Conservation (phyloP, 176 grass and related monocot species). For the Saccharum spontaneum region DNA sequence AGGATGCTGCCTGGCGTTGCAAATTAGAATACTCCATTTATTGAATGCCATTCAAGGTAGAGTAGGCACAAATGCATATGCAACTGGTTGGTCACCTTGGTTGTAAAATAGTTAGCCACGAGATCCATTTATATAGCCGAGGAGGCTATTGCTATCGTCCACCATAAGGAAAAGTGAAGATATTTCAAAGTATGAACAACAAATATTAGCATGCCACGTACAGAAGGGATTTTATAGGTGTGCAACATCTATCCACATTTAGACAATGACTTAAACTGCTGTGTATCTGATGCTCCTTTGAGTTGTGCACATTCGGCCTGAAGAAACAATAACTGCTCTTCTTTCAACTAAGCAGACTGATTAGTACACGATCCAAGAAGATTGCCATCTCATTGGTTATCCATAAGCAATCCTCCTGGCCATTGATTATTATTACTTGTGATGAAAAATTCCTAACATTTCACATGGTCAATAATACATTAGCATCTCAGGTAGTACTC, state of each 20-base stretch:
- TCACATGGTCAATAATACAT: background rate
- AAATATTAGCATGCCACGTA: slow-evolving; percentile 33
- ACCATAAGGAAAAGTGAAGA: slow-evolving; percentile 39
- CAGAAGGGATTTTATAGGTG: slow-evolving; percentile 35
- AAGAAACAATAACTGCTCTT: slow-evolving; percentile 21
- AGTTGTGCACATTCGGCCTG: background rate
- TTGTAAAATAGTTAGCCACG: slow-evolving; percentile 22
- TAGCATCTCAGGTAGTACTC: background rate
- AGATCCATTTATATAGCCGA: slow-evolving; percentile 62
- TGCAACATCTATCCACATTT: slow-evolving; percentile 46
- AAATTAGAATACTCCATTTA: slow-evolving; percentile 74
- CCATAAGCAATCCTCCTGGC: background rate
- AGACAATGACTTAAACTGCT: slow-evolving; percentile 41
- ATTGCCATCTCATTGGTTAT: background rate
- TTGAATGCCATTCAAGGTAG: slow-evolving; percentile 33
- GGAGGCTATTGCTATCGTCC: slow-evolving; percentile 33
- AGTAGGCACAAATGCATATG: slow-evolving; percentile 28
- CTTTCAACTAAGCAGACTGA: slow-evolving; percentile 6
- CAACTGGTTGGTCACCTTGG: slow-evolving; percentile 6
- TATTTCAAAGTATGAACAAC: slow-evolving; percentile 37
- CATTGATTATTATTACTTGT: background rate
- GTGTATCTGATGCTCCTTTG: slow-evolving; percentile 33
- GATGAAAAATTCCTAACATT: background rate
- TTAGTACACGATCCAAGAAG: background rate
- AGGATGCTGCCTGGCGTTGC: slow-evolving; percentile 60